Evolutionary conservation across 306 rosid genomes (phyloP), one percentile per base, ranked within the genome.

Genomic region (Cercis canadensis): DNA sequence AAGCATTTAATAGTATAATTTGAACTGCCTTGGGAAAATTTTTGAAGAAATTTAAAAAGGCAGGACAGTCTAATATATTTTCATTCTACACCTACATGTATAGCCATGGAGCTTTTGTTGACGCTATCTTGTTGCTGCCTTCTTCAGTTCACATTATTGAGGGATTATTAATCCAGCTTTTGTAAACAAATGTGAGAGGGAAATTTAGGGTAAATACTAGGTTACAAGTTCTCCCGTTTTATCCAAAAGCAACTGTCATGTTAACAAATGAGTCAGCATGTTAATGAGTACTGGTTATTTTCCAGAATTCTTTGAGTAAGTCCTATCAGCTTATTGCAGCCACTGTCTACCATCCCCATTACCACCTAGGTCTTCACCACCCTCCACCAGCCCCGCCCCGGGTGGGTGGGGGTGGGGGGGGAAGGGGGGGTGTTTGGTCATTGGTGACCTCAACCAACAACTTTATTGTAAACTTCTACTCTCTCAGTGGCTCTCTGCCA

Each of bases 1-100:
- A 47, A 40, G 58, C 66, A 55, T 36, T 59, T 75, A 32, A 24
- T 61, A n/a, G 63, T 14, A 19, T 69, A 55, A 60, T 57, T 79
- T 75, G 79, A 73, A 69, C 18, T 12, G 18, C n/a, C 3, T 11
- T 15, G 16, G 4, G 32, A 60, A 21, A 37, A 62, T 74, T 19
- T 46, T 54, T 68, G 51, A 13, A 40, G 33, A 59, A 61, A 11
- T 36, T 79, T 50, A 37, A 14, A 11, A n/a, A 24, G 19, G 29
- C 17, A 32, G 7, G 31, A 43, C 24, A 34, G 51, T 11, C 44
- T 24, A 24, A 18, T 53, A 9, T 29, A 7, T 4, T 44, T 8
- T 45, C 37, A 14, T 24, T 44, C 46, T 3, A 0, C 11, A 43
- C 18, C 57, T 50, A 5, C 24, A 10, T 34, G 29, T 14, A 3